Evolutionary conservation across 2,329 filamentous ascomycete genomes (phyloP).

Genomic region (Aspergillus sp.): DNA sequence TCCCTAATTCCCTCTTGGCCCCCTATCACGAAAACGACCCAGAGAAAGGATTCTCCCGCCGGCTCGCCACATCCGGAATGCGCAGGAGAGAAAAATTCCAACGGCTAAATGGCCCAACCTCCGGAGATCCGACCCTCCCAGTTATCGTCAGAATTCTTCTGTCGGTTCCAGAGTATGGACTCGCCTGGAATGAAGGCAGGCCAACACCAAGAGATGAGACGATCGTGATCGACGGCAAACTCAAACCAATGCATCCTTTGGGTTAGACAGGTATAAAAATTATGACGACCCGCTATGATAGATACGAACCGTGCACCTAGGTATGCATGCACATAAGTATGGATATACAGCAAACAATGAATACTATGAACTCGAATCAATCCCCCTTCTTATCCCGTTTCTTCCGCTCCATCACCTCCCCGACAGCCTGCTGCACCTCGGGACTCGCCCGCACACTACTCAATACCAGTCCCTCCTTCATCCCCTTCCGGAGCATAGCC

Average conservation of each 20-base stretch:
- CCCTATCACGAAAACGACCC: constrained; percentile 9
- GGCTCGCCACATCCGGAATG: constrained; percentile 19
- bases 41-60: constrained; percentile 12
- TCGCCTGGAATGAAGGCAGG: too few species aligned
- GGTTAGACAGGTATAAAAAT: neutral
- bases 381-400: constrained; percentile 36
- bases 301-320: too few species aligned
- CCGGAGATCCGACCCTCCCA: neutral
- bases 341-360: neutral
- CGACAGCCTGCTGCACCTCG: constrained; percentile 78
- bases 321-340: neutral
- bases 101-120: neutral
- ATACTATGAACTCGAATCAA: constrained; percentile 5
- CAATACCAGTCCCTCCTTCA: constrained; percentile 84
- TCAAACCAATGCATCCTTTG: neutral
- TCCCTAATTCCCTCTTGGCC: too few species aligned
- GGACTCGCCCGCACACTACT: constrained; percentile 77
- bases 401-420: constrained; percentile 61
- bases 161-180: neutral
- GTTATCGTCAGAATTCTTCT: neutral
- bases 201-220: too few species aligned
- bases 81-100: constrained; percentile 1
- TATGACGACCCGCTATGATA: too few species aligned
- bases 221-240: too few species aligned
- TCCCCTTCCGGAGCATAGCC: constrained; percentile 63